phyloP scores from a whole-genome alignment of 2,329 filamentous ascomycete genomes.

The Botryosphaeria dothidea region DNA sequence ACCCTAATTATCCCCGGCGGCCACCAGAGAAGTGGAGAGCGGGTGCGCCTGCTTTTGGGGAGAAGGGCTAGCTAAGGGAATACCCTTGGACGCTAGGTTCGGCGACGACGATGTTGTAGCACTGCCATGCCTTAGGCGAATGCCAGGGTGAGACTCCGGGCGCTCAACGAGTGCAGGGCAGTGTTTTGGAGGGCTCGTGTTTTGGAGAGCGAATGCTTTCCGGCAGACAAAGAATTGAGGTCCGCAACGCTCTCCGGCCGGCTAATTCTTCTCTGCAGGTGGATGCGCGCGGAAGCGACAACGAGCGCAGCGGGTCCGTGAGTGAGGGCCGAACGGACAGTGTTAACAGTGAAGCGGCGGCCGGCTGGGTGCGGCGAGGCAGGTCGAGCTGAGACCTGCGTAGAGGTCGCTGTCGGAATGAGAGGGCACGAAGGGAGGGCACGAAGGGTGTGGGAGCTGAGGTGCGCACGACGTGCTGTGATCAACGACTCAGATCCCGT shows the following conservation, averaged over 20 bases:
- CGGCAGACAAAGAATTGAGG: conserved; percentile 5
- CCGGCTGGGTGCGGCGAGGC: neutral
- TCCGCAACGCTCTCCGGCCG: neutral
- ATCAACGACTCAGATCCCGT: neutral
- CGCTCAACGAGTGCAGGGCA: neutral
- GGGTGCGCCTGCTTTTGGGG: neutral
- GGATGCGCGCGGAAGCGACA: conserved; percentile 14
- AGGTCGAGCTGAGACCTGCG: neutral
- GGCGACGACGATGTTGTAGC: neutral
- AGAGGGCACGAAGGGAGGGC: neutral
- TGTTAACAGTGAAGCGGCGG: neutral
- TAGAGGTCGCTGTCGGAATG: conserved; percentile 5
- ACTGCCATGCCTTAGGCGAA: conserved; percentile 15
- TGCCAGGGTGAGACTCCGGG: conserved; percentile 2
- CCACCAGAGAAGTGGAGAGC: conserved; percentile 2
- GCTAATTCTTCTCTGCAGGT: neutral
- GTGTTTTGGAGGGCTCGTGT: neutral
- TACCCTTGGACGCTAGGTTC: neutral
- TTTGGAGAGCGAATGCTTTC: neutral
- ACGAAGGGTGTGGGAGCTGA: neutral
- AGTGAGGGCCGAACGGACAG: neutral
- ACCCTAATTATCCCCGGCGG: neutral
- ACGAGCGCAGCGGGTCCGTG: neutral
- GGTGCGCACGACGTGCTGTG: neutral
- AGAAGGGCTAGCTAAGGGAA: neutral